Percentiles rank a stretch among this genome's conserved stretches.
Conservation (phyloP, 768 basidiomycete genomes). For the Boletales sp. region DNA sequence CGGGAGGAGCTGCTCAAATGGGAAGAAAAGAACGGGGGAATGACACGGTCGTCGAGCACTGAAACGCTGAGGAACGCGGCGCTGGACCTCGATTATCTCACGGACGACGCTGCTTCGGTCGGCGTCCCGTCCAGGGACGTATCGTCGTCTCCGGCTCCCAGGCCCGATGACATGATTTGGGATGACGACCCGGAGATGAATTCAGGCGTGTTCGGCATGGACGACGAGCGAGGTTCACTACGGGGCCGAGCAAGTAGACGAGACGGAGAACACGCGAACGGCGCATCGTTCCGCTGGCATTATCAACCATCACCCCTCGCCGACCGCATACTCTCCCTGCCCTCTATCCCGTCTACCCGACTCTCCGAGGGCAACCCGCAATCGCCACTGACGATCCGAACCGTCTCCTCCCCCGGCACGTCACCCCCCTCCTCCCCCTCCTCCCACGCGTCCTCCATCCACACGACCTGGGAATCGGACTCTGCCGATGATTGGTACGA, state of each 20-base stretch:
- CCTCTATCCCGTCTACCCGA: constrained; percentile 28
- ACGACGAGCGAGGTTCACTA: background rate
- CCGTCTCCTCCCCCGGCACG: background rate
- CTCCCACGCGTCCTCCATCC: no score
- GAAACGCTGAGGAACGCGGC: constrained; percentile 36
- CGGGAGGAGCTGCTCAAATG: constrained; percentile 51
- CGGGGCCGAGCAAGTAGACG: constrained; percentile 1
- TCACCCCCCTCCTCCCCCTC: no score
- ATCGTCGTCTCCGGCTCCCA: constrained; percentile 23
- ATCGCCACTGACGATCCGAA: constrained; percentile 26
- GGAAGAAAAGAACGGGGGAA: constrained; percentile 37
- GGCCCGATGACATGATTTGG: constrained; percentile 9
- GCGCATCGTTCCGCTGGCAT: background rate
- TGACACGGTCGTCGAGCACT: constrained; percentile 36
- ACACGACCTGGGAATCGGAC: no score
- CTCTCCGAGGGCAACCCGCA: constrained; percentile 15
- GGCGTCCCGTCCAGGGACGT: constrained; percentile 13
- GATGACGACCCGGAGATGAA: background rate
- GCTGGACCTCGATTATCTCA: constrained; percentile 13
- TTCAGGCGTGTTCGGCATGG: no score
- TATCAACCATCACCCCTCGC: constrained; percentile 2
- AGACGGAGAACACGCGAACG: background rate
- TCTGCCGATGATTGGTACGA: no score
- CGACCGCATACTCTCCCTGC: constrained; percentile 12
- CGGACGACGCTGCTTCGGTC: constrained; percentile 15